Percentiles rank a stretch among this genome's conserved stretches.
Conservation (phyloP, 2,329 filamentous ascomycete genomes). For the Trichophyton simii region DNA sequence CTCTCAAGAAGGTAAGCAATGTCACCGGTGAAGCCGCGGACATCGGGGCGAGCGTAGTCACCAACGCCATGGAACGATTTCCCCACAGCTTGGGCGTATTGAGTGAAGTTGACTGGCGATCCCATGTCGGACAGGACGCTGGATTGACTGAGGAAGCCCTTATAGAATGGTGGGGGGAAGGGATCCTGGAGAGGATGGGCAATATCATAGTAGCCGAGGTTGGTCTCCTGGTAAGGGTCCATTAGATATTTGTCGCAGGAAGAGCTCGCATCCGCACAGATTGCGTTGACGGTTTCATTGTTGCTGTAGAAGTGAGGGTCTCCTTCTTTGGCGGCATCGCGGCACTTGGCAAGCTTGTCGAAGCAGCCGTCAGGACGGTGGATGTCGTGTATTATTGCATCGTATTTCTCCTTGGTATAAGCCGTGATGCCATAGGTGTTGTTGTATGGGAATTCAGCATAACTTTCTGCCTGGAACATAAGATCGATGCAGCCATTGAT, state of each 20-base stretch:
- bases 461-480: conserved; percentile 40
- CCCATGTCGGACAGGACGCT: conserved; percentile 48
- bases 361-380: conserved; percentile 40
- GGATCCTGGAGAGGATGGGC: conserved; percentile 40
- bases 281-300: conserved; percentile 34
- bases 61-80: conserved; percentile 36
- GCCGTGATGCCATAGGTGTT: conserved; percentile 49
- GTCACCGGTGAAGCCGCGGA: conserved; percentile 12
- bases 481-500: conserved; percentile 54
- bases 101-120: conserved; percentile 47
- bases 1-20: conserved; percentile 43
- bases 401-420: conserved; percentile 24
- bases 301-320: conserved; percentile 40
- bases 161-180: conserved; percentile 41
- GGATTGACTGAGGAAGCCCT: conserved; percentile 45
- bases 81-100: conserved; percentile 32
- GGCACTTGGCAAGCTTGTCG: conserved; percentile 43
- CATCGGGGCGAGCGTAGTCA: conserved; percentile 32
- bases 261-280: conserved; percentile 34
- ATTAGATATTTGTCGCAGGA: conserved; percentile 34
- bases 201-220: conserved; percentile 47
- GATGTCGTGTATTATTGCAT: conserved; percentile 14
- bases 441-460: conserved; percentile 29
- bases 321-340: conserved; percentile 32
- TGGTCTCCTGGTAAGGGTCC: conserved; percentile 30